Percentiles rank a stretch among this genome's conserved stretches.
Evolutionary conservation across 192 early-diverging fungal genomes (phyloP).

Genomic region (Coemansia sp.): DNA sequence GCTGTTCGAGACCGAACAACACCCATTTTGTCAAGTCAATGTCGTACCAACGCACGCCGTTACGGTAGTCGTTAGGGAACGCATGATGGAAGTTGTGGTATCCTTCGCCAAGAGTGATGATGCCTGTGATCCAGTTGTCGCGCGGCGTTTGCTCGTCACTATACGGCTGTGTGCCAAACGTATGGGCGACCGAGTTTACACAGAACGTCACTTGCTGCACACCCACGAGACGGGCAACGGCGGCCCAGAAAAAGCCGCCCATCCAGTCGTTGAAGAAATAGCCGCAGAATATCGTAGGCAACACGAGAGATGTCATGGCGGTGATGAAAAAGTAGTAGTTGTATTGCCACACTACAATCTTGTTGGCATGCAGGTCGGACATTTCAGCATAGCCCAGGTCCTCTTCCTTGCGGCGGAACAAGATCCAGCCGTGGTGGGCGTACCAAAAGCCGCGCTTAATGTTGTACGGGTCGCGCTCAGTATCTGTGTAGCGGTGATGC

Average conservation of each 20-base stretch:
- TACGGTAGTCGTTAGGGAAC: constrained; percentile 84
- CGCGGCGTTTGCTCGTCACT: constrained; percentile 84
- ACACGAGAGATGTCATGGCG: constrained; percentile 69
- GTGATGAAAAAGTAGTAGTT: constrained; percentile 71
- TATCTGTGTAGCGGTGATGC: constrained; percentile 86
- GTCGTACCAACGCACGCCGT: constrained; percentile 72
- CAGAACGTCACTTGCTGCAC: constrained; percentile 85
- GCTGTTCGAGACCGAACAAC: constrained; percentile 55
- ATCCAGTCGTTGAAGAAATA: constrained; percentile 73
- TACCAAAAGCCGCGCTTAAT: constrained; percentile 80
- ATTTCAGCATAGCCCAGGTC: constrained; percentile 79
- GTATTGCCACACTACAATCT: constrained; percentile 74
- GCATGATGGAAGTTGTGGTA: constrained; percentile 89
- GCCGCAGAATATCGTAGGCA: constrained; percentile 84
- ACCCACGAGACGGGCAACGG: constrained; percentile 66
- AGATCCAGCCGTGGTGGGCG: constrained; percentile 84
- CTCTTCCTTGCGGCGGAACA: constrained; percentile 67
- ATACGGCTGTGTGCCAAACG: constrained; percentile 69
- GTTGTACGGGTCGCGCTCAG: constrained; percentile 80
- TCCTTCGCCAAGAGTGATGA: constrained; percentile 77
- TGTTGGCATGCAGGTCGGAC: constrained; percentile 71
- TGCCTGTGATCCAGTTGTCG: constrained; percentile 78
- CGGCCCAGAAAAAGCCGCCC: constrained; percentile 78
- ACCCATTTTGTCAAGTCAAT: constrained; percentile 85
- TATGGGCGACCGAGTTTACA: constrained; percentile 82